Conservation (phyloP, 139 green algal species). For the Pseudopediastrum boryanum region DNA sequence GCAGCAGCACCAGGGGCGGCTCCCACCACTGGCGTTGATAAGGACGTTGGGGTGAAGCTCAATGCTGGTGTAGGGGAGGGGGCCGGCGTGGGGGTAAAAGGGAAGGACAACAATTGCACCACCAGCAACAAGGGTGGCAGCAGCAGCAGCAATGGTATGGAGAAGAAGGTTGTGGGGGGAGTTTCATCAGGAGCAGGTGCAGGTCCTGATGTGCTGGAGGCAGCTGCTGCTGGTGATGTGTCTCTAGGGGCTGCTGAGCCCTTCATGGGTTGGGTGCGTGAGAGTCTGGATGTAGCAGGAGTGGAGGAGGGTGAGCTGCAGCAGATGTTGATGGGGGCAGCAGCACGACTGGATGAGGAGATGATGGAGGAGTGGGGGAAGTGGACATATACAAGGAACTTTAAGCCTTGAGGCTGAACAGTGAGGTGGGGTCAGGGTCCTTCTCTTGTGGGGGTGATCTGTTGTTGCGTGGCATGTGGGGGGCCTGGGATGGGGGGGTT, state of each 20-base stretch:
- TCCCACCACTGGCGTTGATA: no score
- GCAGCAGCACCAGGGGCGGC: not conserved
- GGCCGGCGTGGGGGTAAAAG: no score
- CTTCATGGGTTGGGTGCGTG: slow-evolving; percentile 10
- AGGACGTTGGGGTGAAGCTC: not conserved
- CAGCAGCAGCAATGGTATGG: slow-evolving; percentile 1
- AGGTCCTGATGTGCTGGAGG: not conserved
- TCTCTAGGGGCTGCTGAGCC: not conserved
- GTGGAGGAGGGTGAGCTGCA: slow-evolving; percentile 28
- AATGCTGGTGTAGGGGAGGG: not conserved
- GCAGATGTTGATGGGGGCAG: slow-evolving; percentile 17
- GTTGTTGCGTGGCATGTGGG: no score
- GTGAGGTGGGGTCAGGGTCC: no score
- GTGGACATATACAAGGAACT: no score
- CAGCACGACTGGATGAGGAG: slow-evolving; percentile 9
- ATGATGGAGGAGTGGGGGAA: no score
- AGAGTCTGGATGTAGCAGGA: not conserved
- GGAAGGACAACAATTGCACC: no score
- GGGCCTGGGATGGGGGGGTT: no score
- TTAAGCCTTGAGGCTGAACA: no score
- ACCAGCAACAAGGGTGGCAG: not conserved
- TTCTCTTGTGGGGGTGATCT: no score
- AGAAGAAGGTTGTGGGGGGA: not conserved
- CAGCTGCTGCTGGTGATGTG: slow-evolving; percentile 2
- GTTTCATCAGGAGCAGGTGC: not conserved